Evolutionary conservation across 1,284 basidiomycete genomes (phyloP).

Genomic region (Tilletiopsis washingtonensis): DNA sequence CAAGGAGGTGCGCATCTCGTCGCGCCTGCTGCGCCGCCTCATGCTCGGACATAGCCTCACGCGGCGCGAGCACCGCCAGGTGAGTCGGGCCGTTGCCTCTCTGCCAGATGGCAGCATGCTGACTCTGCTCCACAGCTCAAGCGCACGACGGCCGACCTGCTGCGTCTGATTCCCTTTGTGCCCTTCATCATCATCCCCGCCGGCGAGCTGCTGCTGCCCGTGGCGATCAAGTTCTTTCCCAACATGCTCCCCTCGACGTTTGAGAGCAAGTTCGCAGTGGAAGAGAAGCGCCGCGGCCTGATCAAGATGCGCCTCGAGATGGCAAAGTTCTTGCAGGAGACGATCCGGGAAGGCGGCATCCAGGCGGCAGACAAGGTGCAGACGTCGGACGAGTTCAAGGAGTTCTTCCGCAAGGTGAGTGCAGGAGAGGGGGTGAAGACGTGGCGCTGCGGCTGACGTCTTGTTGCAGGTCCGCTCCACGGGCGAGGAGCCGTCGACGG

Average conservation of each 20-base stretch:
- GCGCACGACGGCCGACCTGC: slow-evolving; percentile 83
- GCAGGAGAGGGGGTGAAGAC: not conserved
- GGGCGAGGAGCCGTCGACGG: slow-evolving; percentile 79
- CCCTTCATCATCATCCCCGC: slow-evolving; percentile 94
- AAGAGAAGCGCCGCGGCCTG: slow-evolving; percentile 93
- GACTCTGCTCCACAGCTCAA: slow-evolving; percentile 67
- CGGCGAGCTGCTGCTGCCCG: slow-evolving; percentile 95
- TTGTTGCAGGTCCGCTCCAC: slow-evolving; percentile 71
- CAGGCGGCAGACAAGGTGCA: slow-evolving; percentile 76
- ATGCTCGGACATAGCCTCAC: slow-evolving; percentile 85
- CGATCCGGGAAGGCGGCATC: slow-evolving; percentile 83
- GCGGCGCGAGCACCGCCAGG: slow-evolving; percentile 86
- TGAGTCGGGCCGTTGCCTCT: slow-evolving; percentile 45
- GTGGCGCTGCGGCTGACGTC: not conserved
- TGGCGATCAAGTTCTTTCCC: slow-evolving; percentile 93
- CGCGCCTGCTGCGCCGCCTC: slow-evolving; percentile 81
- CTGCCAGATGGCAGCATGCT: not conserved
- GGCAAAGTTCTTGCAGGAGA: slow-evolving; percentile 99
- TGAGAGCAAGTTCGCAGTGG: slow-evolving; percentile 76
- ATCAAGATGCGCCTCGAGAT: slow-evolving; percentile 91
- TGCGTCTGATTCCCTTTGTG: slow-evolving; percentile 88
- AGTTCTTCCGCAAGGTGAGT: slow-evolving; percentile 83
- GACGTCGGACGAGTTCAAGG: slow-evolving; percentile 90
- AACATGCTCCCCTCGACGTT: slow-evolving; percentile 99
- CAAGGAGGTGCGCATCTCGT: slow-evolving; percentile 85